phyloP scores from a whole-genome alignment of 2,329 filamentous ascomycete genomes.

The Talaromyces sp. region DNA sequence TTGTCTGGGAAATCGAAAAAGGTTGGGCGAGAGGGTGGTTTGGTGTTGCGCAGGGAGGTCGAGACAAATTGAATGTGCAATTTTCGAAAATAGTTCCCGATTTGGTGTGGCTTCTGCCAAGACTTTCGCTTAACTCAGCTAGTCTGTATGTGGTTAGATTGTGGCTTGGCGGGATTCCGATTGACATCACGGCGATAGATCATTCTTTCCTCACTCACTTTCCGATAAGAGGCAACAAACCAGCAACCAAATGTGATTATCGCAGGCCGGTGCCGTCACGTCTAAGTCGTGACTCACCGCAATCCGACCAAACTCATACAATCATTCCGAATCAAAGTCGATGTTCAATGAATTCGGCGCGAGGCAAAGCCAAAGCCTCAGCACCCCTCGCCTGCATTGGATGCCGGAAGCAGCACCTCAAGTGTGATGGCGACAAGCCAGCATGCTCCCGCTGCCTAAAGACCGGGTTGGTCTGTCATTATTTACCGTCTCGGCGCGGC shows the following conservation, averaged over 20 bases:
- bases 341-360: background rate
- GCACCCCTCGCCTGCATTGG: constrained; percentile 40
- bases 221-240: background rate
- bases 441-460: constrained; percentile 59
- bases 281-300: background rate
- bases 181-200: background rate
- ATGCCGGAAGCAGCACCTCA: constrained; percentile 59
- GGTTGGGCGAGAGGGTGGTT: background rate
- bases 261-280: background rate
- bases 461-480: constrained; percentile 58
- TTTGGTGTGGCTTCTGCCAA: constrained; percentile 1
- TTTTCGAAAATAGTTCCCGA: background rate
- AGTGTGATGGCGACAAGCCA: constrained; percentile 65
- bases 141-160: background rate
- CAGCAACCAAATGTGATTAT: background rate
- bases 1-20: constrained; percentile 12
- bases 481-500: constrained; percentile 65
- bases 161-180: background rate
- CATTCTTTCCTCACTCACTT: background rate
- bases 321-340: background rate
- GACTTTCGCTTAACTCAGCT: background rate
- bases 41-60: constrained; percentile 8
- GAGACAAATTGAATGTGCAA: background rate
- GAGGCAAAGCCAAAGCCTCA: background rate
- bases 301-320: background rate